phyloP scores from a whole-genome alignment of 2,329 filamentous ascomycete species.

The Phoma sp. region DNA sequence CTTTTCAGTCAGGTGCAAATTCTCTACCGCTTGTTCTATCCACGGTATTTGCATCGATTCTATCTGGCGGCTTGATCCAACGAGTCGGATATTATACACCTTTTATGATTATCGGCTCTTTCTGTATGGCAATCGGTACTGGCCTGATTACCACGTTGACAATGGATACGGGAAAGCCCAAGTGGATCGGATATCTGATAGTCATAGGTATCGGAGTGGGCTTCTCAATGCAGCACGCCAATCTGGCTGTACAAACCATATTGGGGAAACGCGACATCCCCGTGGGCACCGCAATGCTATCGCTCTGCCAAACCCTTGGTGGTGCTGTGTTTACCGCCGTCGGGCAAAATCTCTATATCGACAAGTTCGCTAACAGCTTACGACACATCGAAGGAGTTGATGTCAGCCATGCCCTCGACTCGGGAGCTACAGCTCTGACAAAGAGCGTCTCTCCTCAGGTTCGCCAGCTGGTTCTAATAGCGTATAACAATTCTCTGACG shows the following conservation, averaged over 20 bases:
- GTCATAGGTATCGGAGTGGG: slow-evolving; percentile 49
- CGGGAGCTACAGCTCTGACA: slow-evolving; percentile 64
- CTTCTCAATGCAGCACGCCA: slow-evolving; percentile 52
- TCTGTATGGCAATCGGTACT: slow-evolving; percentile 52
- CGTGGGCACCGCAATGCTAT: slow-evolving; percentile 53
- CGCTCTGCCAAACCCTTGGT: slow-evolving; percentile 53
- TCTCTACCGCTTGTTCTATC: slow-evolving; percentile 54
- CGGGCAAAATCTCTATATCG: slow-evolving; percentile 55
- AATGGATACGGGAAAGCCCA: slow-evolving; percentile 34
- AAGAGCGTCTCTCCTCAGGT: slow-evolving; percentile 29
- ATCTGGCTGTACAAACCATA: slow-evolving; percentile 53
- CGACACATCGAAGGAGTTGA: slow-evolving; percentile 46
- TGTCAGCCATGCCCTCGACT: slow-evolving; percentile 46
- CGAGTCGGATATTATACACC: slow-evolving; percentile 55
- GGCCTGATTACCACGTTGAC: slow-evolving; percentile 53
- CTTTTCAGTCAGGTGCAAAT: slow-evolving; percentile 53
- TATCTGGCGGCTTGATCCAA: slow-evolving; percentile 49
- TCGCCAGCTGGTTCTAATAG: slow-evolving; percentile 25
- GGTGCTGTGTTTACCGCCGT: slow-evolving; percentile 55
- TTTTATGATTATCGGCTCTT: slow-evolving; percentile 51
- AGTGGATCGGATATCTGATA: slow-evolving; percentile 44
- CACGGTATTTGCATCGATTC: slow-evolving; percentile 50
- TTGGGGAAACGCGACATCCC: slow-evolving; percentile 50
- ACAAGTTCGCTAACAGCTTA: slow-evolving; percentile 49
- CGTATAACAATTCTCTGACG: slow-evolving; percentile 40